Base-by-base conservation (phyloP, 108 stramenopile genomes). In the Seminavis robusta region DNA sequence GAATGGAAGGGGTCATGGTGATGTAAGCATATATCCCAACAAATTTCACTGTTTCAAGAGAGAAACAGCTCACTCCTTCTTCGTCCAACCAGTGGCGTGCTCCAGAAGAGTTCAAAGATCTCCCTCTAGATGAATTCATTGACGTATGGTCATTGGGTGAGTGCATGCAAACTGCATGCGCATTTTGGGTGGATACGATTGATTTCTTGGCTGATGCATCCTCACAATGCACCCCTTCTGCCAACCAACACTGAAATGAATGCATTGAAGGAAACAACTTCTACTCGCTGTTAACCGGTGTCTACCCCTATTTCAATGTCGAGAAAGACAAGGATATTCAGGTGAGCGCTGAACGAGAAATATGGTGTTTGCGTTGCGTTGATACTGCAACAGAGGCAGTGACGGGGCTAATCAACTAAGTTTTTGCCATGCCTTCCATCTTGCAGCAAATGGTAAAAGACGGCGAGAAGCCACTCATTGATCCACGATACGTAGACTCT, bases 71-170 rank as follows among this genome's bases (percentile, higher is more conserved):
- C 61, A 68, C 41, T 26, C 54, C 2, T 20, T 33, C 11, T 15
- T 34, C 16, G 20, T 33, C 5, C 33, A 4, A n/a, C 13, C 23
- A 71, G 59, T 70, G 47, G 41, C 66, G 80, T 38, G 48, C 85
- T 9, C 85, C 85, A 10, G 81, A 86, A 38, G 85, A 86, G 42
- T 72, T 67, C 48, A 43, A 11, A 3, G 52, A 53, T 19, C 10
- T 29, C n/a, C 48, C 59, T 9, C 50, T 77, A 33, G 64, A 65
- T 34, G 53, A 65, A 27, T 23, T 66, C 32, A 69, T 37, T 25
- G 85, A 86, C 23, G 23, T 52, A 10, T 52, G 23, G 20, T 20
- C 19, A n/a, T 6, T 52, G 6, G 52, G 52, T n/a, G n/a, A n/a
- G n/a, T n/a, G n/a, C n/a, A n/a, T n/a, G n/a, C n/a, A n/a, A n/a